Percentiles rank a stretch among this genome's conserved stretches.
Conservation (phyloP, 2,329 filamentous ascomycete genomes). For the Trichothecium sympodiale region DNA sequence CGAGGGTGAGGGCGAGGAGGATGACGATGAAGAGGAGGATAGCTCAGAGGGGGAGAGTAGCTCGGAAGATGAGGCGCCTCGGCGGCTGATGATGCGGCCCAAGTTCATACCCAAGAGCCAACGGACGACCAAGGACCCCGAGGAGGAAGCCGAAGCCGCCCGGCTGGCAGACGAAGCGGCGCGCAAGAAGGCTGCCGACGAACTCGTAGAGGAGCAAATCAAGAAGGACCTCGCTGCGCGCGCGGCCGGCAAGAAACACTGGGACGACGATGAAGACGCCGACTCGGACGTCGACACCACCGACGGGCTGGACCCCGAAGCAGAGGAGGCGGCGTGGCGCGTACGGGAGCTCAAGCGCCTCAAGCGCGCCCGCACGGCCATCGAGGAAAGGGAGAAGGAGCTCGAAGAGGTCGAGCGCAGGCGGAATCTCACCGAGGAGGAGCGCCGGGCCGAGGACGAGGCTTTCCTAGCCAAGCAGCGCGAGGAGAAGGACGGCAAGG, state of each 20-base stretch:
- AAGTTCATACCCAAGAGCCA: conserved; percentile 53
- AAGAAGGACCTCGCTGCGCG: conserved; percentile 68
- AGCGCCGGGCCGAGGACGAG: conserved; percentile 76
- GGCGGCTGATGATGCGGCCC: conserved; percentile 48
- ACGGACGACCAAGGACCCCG: conserved; percentile 22
- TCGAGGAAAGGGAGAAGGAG: conserved; percentile 76
- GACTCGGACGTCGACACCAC: conserved; percentile 77
- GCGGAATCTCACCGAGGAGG: conserved; percentile 74
- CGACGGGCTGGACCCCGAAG: conserved; percentile 76
- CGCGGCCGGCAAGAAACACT: conserved; percentile 68
- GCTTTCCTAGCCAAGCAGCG: conserved; percentile 67
- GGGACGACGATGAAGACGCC: conserved; percentile 68
- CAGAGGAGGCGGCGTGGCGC: conserved; percentile 88
- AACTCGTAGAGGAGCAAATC: conserved; percentile 79
- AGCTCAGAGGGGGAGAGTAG: conserved; percentile 34
- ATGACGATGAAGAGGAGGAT: conserved; percentile 26
- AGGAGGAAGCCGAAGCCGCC: conserved; percentile 21
- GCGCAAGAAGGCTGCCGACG: conserved; percentile 60
- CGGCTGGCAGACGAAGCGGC: conserved; percentile 45
- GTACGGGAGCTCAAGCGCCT: conserved; percentile 82
- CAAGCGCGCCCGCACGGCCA: conserved; percentile 73
- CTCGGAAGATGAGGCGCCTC: conserved; percentile 46
- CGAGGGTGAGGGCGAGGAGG: conserved; percentile 18
- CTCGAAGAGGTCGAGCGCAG: conserved; percentile 81
- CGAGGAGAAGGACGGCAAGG: conserved; percentile 65